phyloP scores from a whole-genome alignment of 148 eudicot species.

The Amaranthus cruentus region DNA sequence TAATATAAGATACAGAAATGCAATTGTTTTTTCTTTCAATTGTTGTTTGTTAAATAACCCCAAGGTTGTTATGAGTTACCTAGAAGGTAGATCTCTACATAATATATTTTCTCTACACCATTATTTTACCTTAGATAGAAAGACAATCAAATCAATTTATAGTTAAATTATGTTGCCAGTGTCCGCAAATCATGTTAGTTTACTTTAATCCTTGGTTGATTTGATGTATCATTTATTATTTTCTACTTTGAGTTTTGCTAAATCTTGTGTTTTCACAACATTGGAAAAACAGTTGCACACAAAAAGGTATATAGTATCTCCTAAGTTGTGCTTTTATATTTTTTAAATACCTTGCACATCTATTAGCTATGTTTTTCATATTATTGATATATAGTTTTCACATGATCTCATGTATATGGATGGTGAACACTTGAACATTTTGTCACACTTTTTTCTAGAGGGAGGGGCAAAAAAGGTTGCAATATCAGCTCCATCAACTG shows the following conservation, averaged over 20 bases:
- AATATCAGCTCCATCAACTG: slow-evolving; percentile 93
- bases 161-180: too few species aligned
- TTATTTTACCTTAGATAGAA: too few species aligned
- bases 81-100: too few species aligned
- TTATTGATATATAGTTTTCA: not conserved
- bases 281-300: slow-evolving; percentile 80
- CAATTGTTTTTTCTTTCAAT: too few species aligned
- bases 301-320: slow-evolving; percentile 47
- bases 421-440: slow-evolving; percentile 11
- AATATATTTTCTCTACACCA: too few species aligned
- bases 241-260: slow-evolving; percentile 42
- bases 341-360: not conserved
- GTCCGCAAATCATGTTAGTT: too few species aligned
- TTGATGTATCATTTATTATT: too few species aligned
- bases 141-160: too few species aligned
- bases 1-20: too few species aligned
- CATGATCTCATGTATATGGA: not conserved
- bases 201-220: too few species aligned
- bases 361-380: not conserved
- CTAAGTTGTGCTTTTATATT: not conserved
- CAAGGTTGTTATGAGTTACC: too few species aligned
- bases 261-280: slow-evolving; percentile 90
- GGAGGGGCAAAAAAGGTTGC: slow-evolving; percentile 97
- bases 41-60: too few species aligned
- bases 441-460: slow-evolving; percentile 32